Base-by-base conservation (phyloP, 2,329 filamentous ascomycete genomes). In the Sporothrix protearum region DNA sequence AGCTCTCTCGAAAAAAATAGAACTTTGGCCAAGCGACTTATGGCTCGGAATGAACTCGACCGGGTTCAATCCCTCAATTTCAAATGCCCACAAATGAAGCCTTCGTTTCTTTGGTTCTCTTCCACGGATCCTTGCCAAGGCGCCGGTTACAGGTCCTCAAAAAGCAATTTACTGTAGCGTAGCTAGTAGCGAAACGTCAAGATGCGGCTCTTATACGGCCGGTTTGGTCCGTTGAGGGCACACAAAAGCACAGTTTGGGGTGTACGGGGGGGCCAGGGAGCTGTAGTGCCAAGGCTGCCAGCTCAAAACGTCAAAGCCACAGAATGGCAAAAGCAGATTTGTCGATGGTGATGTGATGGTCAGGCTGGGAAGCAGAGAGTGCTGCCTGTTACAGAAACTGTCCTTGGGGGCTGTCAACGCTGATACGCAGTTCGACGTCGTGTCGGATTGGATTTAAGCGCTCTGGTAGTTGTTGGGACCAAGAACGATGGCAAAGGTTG, bases 161-260 rank as follows among this genome's bases (percentile, higher is more conserved):
- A 42, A 68, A 33, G 67, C 67, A 69, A 22, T 69, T 69, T 69
- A 69, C 67, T 69, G 51, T 51, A 57, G 51, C 51, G 7, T 42
- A 66, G 63, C 63, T 33, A 49, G 59, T 64, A 28, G 59, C 36
- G 36, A 66, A 47, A 66, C 16, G 63, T 28, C 42, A 49, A 47
- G 63, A 45, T 45, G 36, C 36, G n/a, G 16, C 63, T 66, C 42
- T 66, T 49, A 2, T 49, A 28, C n/a, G 25, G 28, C 42, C 36
- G 28, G 19, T 64, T 64, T 45, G 22, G 36, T 45, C 59, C n/a
- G 59, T 64, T 12, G 22, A 30, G 45, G 64, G 30, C 28, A 53
- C 42, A 51, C 25, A 53, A 22, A 10, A 49, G 36, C 45, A 51
- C 25, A 42, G 25, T 10, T 22, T 42, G 36, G n/a, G 19, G 16